Percentiles rank a stretch among this genome's conserved stretches.
phyloP scores from a whole-genome alignment of 2,329 filamentous ascomycete species.

The Xylariaceae sp. region DNA sequence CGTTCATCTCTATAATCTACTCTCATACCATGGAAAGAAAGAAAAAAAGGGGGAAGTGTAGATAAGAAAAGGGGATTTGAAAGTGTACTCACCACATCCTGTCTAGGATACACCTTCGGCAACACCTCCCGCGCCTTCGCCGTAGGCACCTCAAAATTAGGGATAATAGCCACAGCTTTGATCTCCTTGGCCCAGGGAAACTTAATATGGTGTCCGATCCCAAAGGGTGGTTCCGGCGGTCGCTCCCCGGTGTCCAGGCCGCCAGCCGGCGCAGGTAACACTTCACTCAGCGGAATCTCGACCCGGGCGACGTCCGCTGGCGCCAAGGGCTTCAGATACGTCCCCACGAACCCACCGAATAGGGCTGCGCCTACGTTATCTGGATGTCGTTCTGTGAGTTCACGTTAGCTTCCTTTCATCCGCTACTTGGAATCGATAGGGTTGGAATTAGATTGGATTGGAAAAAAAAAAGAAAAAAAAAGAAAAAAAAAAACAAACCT shows the following conservation, averaged over 20 bases:
- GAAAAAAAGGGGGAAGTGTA: background rate
- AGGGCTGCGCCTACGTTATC: constrained; percentile 94
- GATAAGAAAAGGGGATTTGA: too few relatives aligned
- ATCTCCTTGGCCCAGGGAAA: constrained; percentile 92
- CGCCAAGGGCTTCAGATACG: constrained; percentile 87
- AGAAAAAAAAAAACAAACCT: constrained; percentile 41
- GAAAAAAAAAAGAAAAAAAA: background rate
- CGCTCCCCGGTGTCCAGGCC: constrained; percentile 82
- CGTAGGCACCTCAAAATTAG: constrained; percentile 92
- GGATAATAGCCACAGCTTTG: constrained; percentile 94
- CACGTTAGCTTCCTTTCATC: background rate
- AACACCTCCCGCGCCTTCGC: constrained; percentile 83
- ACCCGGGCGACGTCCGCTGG: constrained; percentile 84
- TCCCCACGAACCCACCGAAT: constrained; percentile 94
- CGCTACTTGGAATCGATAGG: too few relatives aligned
- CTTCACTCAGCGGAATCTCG: constrained; percentile 91
- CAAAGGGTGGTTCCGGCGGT: constrained; percentile 81
- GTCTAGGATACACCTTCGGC: constrained; percentile 69
- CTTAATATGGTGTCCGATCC: constrained; percentile 94
- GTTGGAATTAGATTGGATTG: too few relatives aligned
- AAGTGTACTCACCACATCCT: constrained; percentile 63
- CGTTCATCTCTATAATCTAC: background rate
- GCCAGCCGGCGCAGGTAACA: constrained; percentile 82
- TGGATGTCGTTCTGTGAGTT: constrained; percentile 65
- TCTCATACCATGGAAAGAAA: background rate